Evolutionary conservation across 371 early-diverging fungal genomes (phyloP).

Genomic region (Rhizopus sp.): DNA sequence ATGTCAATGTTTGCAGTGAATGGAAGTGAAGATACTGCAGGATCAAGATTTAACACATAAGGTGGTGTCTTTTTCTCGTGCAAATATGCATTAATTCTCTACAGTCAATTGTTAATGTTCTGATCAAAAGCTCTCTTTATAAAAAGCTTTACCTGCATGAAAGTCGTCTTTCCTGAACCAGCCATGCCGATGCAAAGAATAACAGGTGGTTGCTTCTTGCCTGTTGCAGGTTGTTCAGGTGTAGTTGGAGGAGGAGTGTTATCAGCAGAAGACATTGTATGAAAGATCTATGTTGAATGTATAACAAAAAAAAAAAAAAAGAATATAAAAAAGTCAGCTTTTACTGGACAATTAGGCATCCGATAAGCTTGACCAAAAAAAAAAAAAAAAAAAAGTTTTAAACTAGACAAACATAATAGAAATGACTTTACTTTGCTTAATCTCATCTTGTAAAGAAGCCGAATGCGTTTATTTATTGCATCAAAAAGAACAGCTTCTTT

Average conservation of each 20-base stretch:
- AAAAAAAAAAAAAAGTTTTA: too few relatives aligned
- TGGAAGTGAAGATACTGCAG: conserved; percentile 93
- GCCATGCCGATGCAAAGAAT: conserved; percentile 98
- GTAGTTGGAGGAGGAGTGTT: neutral
- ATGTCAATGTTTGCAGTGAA: conserved; percentile 98
- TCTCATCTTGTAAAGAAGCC: too few relatives aligned
- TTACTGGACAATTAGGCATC: too few relatives aligned
- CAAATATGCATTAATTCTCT: conserved; percentile 90
- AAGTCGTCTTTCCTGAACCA: conserved; percentile 98
- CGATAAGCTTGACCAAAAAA: too few relatives aligned
- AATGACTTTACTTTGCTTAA: too few relatives aligned
- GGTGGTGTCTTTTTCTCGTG: conserved; percentile 76
- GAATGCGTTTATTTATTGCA: too few relatives aligned
- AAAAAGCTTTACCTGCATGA: conserved; percentile 83
- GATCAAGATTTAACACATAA: conserved; percentile 98
- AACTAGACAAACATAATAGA: too few relatives aligned
- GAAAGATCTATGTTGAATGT: too few relatives aligned
- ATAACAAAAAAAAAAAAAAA: too few relatives aligned
- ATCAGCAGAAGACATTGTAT: neutral
- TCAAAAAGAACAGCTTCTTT: too few relatives aligned
- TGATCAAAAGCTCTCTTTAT: neutral
- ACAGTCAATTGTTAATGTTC: conserved; percentile 2
- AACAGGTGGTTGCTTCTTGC: conserved; percentile 68
- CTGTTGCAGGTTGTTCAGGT: neutral
- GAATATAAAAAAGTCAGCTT: too few relatives aligned